Evolutionary conservation across 2,329 filamentous ascomycete genomes (phyloP).

Genomic region (Ophiostoma perfectum): DNA sequence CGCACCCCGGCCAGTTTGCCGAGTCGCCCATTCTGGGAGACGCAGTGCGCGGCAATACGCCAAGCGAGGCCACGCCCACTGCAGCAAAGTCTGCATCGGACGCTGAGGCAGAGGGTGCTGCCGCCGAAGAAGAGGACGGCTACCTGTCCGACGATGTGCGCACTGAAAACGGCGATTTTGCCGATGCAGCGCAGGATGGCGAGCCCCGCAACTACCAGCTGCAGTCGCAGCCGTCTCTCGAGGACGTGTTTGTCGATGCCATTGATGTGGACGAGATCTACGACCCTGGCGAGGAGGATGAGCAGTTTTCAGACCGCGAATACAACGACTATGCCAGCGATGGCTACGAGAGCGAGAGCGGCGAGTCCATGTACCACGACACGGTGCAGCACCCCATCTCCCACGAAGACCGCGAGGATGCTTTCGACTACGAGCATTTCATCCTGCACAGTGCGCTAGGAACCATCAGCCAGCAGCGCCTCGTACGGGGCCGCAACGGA

Average conservation of each 20-base stretch:
- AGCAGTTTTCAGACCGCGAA: constrained; percentile 26
- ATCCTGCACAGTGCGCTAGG: constrained; percentile 91
- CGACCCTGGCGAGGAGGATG: constrained; percentile 32
- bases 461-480: constrained; percentile 56
- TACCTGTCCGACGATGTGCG: constrained; percentile 34
- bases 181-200: constrained; percentile 20
- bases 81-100: not conserved
- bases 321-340: constrained; percentile 23
- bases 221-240: constrained; percentile 30
- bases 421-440: constrained; percentile 95
- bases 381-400: constrained; percentile 57
- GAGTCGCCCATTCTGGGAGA: not conserved
- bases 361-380: constrained; percentile 60
- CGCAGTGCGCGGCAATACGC: not conserved
- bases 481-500: constrained; percentile 43
- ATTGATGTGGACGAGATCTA: constrained; percentile 34
- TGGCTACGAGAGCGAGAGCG: constrained; percentile 55
- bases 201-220: not conserved
- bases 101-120: constrained; percentile 27
- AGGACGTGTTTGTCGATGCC: constrained; percentile 30
- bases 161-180: constrained; percentile 38
- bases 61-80: not conserved
- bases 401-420: constrained; percentile 89
- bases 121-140: constrained; percentile 33
- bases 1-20: not conserved